Evolutionary conservation across 139 green algal genomes (phyloP).

Genomic region (Volvox africanus): DNA sequence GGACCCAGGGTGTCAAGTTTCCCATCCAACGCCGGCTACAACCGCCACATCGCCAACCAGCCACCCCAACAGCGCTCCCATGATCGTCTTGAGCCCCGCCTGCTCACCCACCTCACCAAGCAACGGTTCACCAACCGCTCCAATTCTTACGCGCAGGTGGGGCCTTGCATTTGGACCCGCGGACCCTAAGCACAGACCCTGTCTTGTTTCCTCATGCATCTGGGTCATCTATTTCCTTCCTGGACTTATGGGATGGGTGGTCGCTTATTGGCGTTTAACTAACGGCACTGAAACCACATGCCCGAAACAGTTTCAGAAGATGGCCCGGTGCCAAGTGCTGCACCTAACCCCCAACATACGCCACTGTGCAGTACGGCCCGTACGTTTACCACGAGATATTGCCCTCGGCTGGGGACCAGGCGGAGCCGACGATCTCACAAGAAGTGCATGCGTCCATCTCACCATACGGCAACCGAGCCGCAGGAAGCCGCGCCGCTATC

Average conservation of each 20-base stretch:
- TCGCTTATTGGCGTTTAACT: too few relatives aligned
- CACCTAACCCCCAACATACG: too few relatives aligned
- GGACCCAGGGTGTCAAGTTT: background rate
- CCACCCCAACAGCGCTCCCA: conserved; percentile 1
- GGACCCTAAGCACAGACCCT: too few relatives aligned
- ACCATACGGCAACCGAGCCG: background rate
- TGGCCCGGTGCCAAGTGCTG: too few relatives aligned
- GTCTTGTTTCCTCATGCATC: too few relatives aligned
- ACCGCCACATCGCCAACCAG: conserved; percentile 43
- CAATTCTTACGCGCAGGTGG: background rate
- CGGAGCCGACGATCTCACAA: background rate
- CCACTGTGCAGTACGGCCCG: conserved; percentile 13
- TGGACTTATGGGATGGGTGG: too few relatives aligned
- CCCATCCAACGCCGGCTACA: conserved; percentile 47
- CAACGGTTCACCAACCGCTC: conserved; percentile 1
- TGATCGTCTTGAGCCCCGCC: conserved; percentile 22
- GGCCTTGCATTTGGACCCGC: background rate
- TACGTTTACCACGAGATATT: conserved; percentile 46
- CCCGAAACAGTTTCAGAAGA: too few relatives aligned
- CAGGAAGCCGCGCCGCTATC: background rate
- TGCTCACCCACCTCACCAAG: background rate
- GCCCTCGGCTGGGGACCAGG: background rate
- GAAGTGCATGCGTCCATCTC: background rate
- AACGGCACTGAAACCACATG: too few relatives aligned
- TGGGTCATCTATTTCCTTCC: too few relatives aligned